These are phyloP conservation scores for Solanum hybrid DNA, from an alignment of 305 asterid genomes.

Conservation along the genomic window DNA sequence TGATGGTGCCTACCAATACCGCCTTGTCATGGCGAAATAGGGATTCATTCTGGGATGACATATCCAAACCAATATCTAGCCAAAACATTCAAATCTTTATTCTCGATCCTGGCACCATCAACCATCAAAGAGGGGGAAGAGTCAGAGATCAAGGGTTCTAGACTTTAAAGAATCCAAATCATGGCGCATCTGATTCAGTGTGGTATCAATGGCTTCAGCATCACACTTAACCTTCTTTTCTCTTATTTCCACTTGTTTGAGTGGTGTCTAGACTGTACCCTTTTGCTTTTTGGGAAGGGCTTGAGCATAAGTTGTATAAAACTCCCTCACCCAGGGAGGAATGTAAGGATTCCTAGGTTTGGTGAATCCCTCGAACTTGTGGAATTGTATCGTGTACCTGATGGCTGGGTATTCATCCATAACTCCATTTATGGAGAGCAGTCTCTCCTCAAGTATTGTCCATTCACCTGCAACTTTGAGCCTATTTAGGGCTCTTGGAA, in stretches of 20 bases:
- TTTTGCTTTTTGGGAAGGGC: not conserved
- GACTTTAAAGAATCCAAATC: not conserved
- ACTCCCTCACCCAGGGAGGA: not conserved
- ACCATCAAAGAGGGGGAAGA: not conserved
- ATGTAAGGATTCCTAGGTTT: not conserved
- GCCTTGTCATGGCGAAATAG: not conserved
- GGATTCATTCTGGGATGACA: not conserved
- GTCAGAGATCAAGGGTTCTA: not conserved
- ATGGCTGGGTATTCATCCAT: not conserved
- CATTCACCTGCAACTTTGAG: not conserved
- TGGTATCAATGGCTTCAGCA: not conserved
- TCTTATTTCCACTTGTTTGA: not conserved
- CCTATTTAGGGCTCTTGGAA: not conserved
- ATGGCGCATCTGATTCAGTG: not conserved
- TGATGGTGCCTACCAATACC: not conserved
- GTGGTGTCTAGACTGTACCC: not conserved
- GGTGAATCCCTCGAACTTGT: not conserved
- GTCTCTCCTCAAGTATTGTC: not conserved
- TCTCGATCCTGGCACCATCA: not conserved
- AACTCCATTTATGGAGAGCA: not conserved
- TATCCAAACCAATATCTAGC: not conserved
- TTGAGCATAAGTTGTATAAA: not conserved
- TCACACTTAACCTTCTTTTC: not conserved
- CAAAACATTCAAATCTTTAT: not conserved
- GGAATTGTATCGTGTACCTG: not conserved